These are phyloP conservation scores for Rhazya stricta DNA, from an alignment of 257 asterid species.

Conservation along the genomic window DNA sequence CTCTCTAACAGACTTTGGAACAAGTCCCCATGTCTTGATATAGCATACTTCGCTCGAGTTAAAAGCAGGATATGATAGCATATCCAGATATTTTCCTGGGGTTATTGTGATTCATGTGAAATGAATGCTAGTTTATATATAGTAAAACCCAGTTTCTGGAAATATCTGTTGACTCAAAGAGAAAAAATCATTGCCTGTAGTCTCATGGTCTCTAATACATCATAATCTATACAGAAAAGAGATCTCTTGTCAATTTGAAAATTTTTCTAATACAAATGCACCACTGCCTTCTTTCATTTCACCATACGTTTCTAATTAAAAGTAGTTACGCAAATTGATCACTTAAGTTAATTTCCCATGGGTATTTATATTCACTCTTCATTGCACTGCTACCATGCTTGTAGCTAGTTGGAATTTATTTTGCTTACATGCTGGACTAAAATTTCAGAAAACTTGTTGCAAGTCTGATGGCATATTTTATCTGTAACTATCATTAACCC, in stretches of 20 bases:
- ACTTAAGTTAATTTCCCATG: background rate
- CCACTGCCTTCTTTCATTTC: background rate
- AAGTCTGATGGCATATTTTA: background rate
- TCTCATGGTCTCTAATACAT: background rate
- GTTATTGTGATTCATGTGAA: background rate
- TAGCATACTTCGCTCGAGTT: background rate
- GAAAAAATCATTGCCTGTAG: background rate
- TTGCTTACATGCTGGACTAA: background rate
- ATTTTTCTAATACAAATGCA: background rate
- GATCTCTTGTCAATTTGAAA: background rate
- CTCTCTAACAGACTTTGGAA: background rate
- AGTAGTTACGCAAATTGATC: background rate
- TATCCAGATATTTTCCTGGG: background rate
- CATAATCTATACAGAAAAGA: background rate
- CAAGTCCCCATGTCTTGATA: background rate
- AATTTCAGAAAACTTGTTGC: background rate
- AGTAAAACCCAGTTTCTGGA: background rate
- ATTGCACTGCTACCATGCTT: background rate
- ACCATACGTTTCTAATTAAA: background rate
- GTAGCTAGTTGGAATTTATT: background rate
- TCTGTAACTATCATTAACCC: background rate
- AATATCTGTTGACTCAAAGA: background rate
- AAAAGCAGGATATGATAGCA: background rate
- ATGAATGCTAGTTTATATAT: background rate
- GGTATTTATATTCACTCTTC: background rate